Percentiles rank a stretch among this genome's conserved stretches.
phyloP scores from a whole-genome alignment of 2,329 filamentous ascomycete genomes.

The Harringtonia aguacate region DNA sequence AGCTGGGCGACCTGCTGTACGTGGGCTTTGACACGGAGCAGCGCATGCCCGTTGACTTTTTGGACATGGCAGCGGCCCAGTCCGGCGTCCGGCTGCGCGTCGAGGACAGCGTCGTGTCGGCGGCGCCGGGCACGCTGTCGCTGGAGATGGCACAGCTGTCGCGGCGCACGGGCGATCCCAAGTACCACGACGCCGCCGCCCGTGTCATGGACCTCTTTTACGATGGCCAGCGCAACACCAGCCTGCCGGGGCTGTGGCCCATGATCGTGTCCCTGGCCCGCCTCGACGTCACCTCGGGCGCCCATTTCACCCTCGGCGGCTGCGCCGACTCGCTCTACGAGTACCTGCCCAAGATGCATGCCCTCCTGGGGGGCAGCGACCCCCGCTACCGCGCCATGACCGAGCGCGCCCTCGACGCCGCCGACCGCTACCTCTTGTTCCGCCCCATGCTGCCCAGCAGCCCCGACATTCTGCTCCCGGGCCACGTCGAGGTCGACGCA shows the following conservation, averaged over 20 bases:
- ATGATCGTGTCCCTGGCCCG: constrained; percentile 49
- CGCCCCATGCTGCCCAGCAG: constrained; percentile 1
- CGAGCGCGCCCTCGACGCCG: constrained; percentile 36
- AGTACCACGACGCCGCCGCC: constrained; percentile 67
- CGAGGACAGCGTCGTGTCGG: too few species aligned
- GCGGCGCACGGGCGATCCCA: constrained; percentile 60
- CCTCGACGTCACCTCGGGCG: constrained; percentile 29
- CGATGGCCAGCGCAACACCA: constrained; percentile 53
- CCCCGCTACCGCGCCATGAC: constrained; percentile 57
- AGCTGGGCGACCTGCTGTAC: constrained; percentile 43
- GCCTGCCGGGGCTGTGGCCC: constrained; percentile 65
- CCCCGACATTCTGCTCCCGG: constrained; percentile 10
- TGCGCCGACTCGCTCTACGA: constrained; percentile 43
- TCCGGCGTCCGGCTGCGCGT: constrained; percentile 26
- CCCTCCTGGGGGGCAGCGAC: constrained; percentile 53
- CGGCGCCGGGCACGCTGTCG: constrained; percentile 52
- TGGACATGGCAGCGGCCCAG: constrained; percentile 31
- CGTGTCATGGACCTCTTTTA: constrained; percentile 61
- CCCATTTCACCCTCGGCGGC: constrained; percentile 32
- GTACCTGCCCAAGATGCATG: constrained; percentile 45
- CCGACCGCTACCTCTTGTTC: constrained; percentile 11
- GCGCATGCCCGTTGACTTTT: constrained; percentile 35
- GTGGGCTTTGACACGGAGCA: constrained; percentile 43
- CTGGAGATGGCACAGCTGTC: constrained; percentile 67
- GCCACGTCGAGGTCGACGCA: constrained; percentile 19